A percentile compares a stretch with the other conserved stretches of the same genome.
phyloP scores from a whole-genome alignment of 345 rosid genomes.

The Aurinia saxatilis region DNA sequence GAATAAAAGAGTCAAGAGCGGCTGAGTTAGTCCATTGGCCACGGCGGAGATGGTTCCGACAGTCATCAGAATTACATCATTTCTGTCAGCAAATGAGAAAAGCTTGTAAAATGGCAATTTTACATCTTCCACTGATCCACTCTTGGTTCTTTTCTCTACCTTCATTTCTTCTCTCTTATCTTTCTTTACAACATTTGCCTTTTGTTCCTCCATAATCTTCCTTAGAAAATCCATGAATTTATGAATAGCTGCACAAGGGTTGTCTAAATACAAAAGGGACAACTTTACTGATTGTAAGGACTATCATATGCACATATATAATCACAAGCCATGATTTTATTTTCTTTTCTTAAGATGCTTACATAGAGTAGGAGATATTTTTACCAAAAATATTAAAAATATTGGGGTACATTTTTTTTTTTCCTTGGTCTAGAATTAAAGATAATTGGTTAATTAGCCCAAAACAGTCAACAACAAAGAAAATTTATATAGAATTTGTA shows the following conservation, averaged over 20 bases:
- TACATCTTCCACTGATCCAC: neutral
- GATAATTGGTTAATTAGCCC: too few relatives aligned
- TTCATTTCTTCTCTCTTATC: neutral
- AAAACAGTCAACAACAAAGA: too few relatives aligned
- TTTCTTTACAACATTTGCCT: neutral
- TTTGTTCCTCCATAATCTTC: neutral
- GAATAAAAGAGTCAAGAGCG: constrained; percentile 27
- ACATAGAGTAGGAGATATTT: too few relatives aligned
- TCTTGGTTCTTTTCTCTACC: neutral
- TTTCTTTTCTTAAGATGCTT: too few relatives aligned
- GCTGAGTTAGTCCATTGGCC: constrained; percentile 31
- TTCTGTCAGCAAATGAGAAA: constrained; percentile 31
- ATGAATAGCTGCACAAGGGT: neutral
- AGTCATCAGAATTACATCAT: constrained; percentile 27
- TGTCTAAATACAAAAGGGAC: neutral
- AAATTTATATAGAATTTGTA: too few relatives aligned
- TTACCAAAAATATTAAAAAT: too few relatives aligned
- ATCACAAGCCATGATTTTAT: neutral
- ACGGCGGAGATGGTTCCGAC: constrained; percentile 23
- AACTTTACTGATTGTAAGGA: neutral
- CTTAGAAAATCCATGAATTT: neutral
- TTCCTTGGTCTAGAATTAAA: too few relatives aligned
- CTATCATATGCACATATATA: neutral
- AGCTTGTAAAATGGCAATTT: constrained; percentile 32
- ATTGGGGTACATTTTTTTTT: too few relatives aligned